Evolutionary conservation across 202 grass and related monocot genomes (phyloP).

Genomic region (Brachypodium distachyon): DNA sequence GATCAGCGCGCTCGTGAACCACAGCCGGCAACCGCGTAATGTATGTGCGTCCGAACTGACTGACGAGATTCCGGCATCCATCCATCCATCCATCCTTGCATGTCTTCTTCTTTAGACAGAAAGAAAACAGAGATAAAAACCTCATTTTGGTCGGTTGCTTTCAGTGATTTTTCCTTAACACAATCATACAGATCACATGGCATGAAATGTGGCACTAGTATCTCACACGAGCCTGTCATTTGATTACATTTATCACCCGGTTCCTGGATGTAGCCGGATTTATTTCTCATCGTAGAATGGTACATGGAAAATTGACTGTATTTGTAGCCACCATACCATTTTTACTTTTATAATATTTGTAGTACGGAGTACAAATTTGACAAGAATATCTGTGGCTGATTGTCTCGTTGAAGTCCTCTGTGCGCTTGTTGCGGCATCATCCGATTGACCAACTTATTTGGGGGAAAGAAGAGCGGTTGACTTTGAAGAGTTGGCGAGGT

Average conservation of each 20-base stretch:
- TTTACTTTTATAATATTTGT: no score
- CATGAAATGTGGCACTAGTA: background rate
- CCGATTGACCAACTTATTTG: background rate
- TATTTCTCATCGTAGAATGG: no score
- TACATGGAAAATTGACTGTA: no score
- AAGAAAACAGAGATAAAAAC: background rate
- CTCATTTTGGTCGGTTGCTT: background rate
- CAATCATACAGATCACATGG: background rate
- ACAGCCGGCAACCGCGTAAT: background rate
- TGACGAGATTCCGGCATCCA: background rate
- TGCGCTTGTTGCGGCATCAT: background rate
- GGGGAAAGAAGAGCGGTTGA: background rate
- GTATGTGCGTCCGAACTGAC: background rate
- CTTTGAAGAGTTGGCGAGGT: background rate
- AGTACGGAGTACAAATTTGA: no score
- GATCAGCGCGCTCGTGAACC: slow-evolving; percentile 34
- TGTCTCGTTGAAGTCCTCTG: background rate
- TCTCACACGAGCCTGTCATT: background rate
- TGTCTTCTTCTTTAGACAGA: background rate
- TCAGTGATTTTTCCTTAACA: background rate
- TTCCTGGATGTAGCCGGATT: background rate
- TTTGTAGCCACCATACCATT: no score
- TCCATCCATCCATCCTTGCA: no score
- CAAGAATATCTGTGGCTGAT: background rate
- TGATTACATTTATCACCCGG: background rate